phyloP scores from a whole-genome alignment of 2,329 filamentous ascomycete genomes.

The Paecilomyces variotii region DNA sequence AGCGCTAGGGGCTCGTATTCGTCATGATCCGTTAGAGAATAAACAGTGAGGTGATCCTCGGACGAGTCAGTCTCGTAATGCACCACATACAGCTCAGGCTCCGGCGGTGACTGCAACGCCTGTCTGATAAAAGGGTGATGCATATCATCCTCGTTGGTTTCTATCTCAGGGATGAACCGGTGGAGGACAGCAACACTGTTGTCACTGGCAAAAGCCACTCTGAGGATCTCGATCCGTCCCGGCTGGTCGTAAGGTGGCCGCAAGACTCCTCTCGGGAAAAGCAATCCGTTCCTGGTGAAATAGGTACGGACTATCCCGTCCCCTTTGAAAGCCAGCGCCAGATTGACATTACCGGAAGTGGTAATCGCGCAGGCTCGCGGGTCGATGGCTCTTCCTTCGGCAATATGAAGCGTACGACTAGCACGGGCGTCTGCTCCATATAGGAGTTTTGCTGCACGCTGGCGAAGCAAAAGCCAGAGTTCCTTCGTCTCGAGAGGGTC shows the following conservation, averaged over 20 bases:
- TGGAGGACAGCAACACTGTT: slow-evolving; percentile 24
- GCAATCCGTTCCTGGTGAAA: slow-evolving; percentile 9
- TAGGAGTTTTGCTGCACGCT: slow-evolving; percentile 22
- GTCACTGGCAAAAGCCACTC: slow-evolving; percentile 16
- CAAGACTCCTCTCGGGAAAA: slow-evolving; percentile 11
- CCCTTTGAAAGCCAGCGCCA: slow-evolving; percentile 23
- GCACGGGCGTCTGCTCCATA: slow-evolving; percentile 29
- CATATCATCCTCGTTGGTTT: slow-evolving; percentile 11
- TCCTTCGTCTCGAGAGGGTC: slow-evolving; percentile 11
- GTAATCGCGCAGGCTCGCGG: slow-evolving; percentile 25
- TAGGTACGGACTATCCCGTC: slow-evolving; percentile 22
- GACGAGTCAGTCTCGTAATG: slow-evolving; percentile 13
- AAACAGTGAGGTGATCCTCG: slow-evolving; percentile 13
- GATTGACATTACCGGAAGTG: slow-evolving; percentile 8
- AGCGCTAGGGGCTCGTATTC: slow-evolving; percentile 24
- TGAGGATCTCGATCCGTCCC: slow-evolving; percentile 25
- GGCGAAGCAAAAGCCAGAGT: slow-evolving; percentile 26
- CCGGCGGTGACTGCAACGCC: slow-evolving; percentile 15
- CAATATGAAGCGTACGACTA: slow-evolving; percentile 19
- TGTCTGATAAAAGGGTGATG: slow-evolving; percentile 27
- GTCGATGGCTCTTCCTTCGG: slow-evolving; percentile 20
- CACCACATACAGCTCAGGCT: slow-evolving; percentile 19
- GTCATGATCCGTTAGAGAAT: slow-evolving; percentile 19
- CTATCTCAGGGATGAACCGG: slow-evolving; percentile 18
- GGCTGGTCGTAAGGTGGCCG: slow-evolving; percentile 15